A percentile compares a stretch with the other conserved stretches of the same genome.
Evolutionary conservation across 2,329 filamentous ascomycete species (phyloP).

Genomic region (Fusarium sp.): DNA sequence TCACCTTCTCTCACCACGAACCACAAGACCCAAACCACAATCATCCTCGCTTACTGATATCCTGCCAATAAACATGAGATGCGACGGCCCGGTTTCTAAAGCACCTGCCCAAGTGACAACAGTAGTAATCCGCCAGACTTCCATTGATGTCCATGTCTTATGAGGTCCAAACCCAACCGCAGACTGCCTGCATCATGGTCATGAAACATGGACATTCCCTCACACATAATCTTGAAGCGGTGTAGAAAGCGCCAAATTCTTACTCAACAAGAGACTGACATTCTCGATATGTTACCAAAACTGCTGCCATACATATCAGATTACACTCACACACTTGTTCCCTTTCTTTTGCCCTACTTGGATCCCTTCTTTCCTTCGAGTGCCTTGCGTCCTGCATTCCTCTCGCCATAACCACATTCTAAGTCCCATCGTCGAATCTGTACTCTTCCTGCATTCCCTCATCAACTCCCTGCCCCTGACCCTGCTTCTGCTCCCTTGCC

Average conservation of each 20-base stretch:
- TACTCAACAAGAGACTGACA: background rate
- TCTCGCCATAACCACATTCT: slow-evolving; percentile 10
- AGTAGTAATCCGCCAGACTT: background rate
- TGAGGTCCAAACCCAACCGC: slow-evolving; percentile 3
- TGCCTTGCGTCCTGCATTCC: slow-evolving; percentile 26
- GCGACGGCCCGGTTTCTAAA: slow-evolving; percentile 22
- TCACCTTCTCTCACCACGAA: slow-evolving; percentile 34
- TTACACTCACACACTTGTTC: background rate
- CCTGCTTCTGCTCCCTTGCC: slow-evolving; percentile 6
- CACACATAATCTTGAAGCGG: slow-evolving; percentile 6
- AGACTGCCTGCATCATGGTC: background rate
- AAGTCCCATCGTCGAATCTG: background rate
- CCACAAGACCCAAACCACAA: slow-evolving; percentile 12
- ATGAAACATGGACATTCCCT: background rate
- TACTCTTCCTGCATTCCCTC: background rate
- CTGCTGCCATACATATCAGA: background rate
- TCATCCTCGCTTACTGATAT: slow-evolving; percentile 8
- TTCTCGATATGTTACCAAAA: background rate
- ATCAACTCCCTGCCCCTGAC: background rate
- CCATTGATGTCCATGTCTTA: slow-evolving; percentile 3
- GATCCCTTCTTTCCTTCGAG: slow-evolving; percentile 8
- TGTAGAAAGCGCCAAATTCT: slow-evolving; percentile 5
- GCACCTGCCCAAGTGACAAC: background rate
- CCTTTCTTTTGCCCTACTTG: background rate
- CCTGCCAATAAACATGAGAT: slow-evolving; percentile 20